phyloP scores from a whole-genome alignment of 2,329 filamentous ascomycete species.

The Hansfordia pulvinata region DNA sequence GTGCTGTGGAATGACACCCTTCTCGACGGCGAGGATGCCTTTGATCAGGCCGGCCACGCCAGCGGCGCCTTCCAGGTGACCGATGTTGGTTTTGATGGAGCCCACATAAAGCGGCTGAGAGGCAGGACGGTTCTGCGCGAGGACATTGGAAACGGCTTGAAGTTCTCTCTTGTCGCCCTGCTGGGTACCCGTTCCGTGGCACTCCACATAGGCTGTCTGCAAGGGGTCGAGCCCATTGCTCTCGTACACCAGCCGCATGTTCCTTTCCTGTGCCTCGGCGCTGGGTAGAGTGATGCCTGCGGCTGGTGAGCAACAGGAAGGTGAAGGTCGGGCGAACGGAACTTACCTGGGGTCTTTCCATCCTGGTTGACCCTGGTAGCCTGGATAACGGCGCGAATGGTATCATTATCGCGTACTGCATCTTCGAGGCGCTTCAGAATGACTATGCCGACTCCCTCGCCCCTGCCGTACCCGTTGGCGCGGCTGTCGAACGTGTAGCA shows the following conservation, averaged over 20 bases:
- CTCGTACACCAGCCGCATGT: constrained; percentile 9
- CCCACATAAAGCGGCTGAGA: constrained; percentile 7
- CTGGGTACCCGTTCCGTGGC: constrained; percentile 12
- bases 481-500: neutral
- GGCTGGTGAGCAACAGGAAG: no score
- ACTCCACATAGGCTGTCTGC: constrained; percentile 11
- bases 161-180: constrained; percentile 17
- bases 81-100: constrained; percentile 9
- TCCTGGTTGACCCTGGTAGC: constrained; percentile 6
- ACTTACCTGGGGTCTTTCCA: constrained; percentile 2
- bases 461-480: neutral
- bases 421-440: constrained; percentile 5
- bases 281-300: constrained; percentile 18
- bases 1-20: constrained; percentile 13
- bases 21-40: constrained; percentile 10
- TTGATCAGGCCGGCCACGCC: constrained; percentile 11
- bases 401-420: constrained; percentile 5
- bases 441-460: constrained; percentile 4
- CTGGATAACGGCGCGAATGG: constrained; percentile 6
- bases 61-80: constrained; percentile 13
- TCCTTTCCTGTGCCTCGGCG: constrained; percentile 8
- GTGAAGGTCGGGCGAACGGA: no score
- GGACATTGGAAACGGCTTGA: constrained; percentile 2
- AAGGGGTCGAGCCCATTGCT: constrained; percentile 8
- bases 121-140: constrained; percentile 6